Evolutionary conservation across 2,329 filamentous ascomycete species (phyloP).

Genomic region (Aspergillus sp.): DNA sequence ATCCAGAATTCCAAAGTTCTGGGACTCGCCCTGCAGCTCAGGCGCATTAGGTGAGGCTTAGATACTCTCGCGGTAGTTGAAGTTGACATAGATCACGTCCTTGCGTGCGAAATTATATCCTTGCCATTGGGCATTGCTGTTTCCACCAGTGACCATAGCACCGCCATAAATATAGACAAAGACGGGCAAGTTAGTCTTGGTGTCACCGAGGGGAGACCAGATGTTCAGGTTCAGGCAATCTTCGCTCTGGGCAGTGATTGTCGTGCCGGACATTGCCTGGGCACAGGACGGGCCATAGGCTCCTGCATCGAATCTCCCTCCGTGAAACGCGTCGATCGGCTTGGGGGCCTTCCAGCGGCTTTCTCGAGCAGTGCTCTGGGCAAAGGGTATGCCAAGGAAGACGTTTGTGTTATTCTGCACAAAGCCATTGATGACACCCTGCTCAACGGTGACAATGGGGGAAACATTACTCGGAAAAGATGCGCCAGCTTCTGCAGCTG

Average conservation of each 20-base stretch:
- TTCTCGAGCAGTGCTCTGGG: slow-evolving; percentile 19
- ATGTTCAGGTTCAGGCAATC: slow-evolving; percentile 24
- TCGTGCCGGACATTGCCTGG: slow-evolving; percentile 23
- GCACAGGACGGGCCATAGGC: slow-evolving; percentile 22
- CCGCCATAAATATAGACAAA: slow-evolving; percentile 59
- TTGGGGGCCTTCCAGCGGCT: slow-evolving; percentile 24
- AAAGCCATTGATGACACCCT: slow-evolving; percentile 24
- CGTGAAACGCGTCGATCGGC: slow-evolving; percentile 9
- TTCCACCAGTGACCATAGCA: slow-evolving; percentile 55
- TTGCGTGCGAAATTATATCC: slow-evolving; percentile 23
- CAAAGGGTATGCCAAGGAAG: slow-evolving; percentile 25
- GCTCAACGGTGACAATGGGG: slow-evolving; percentile 18
- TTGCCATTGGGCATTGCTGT: slow-evolving; percentile 25
- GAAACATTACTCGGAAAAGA: not conserved
- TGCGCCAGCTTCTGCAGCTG: too few species aligned
- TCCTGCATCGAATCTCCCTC: slow-evolving; percentile 17
- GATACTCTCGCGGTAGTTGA: slow-evolving; percentile 24
- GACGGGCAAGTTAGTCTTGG: slow-evolving; percentile 13
- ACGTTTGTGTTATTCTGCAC: slow-evolving; percentile 25
- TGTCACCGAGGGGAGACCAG: slow-evolving; percentile 19
- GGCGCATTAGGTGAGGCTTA: slow-evolving; percentile 22
- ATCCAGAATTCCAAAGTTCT: slow-evolving; percentile 24
- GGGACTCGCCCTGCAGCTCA: slow-evolving; percentile 21
- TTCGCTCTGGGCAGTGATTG: slow-evolving; percentile 22
- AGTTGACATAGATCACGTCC: slow-evolving; percentile 24